Base-by-base conservation (phyloP, 139 green algal species). In the Coccomyxa sp. region DNA sequence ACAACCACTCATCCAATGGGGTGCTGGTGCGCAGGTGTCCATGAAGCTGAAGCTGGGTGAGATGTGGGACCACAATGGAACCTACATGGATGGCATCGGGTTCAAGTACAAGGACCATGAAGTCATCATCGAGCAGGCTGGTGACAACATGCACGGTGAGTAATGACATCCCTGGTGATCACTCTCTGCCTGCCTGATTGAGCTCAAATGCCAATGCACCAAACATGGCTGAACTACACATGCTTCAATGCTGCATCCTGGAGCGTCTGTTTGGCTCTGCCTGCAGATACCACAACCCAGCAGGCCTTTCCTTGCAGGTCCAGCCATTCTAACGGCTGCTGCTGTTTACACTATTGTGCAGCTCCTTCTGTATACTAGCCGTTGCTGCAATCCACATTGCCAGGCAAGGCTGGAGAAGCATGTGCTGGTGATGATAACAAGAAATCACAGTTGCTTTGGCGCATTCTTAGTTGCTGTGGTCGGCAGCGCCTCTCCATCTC, bases 31-130 rank as follows among this genome's bases (percentile, higher is more conserved):
- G 7, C 71, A 77, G 71, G 23, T 77, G 71, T 51, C 71, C 71
- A 77, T n/a, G 23, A 77, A 77, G 71, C 71, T 77, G 27, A 77
- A 77, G 71, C 23, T 38, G 27, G 71, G 71, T 12, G 1, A 45
- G 71, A 77, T 77, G 71, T 77, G 71, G 71, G 71, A 77, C 71
- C 71, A 77, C 71, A 38, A 77, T 32, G 71, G 71, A 51, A 77
- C 71, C 25, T 77, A 77, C 71, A 77, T 77, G 71, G 71, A 38
- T 1, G 71, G 71, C 71, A 45, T 77, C 12, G 71, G 71, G 10
- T 77, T 77, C 71, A 30, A 77, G 71, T 77, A 77, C 71, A 9
- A n/a, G 23, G 27, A 38, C 27, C 71, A 77, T 9, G 23, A 51
- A 12, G 27, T 77, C 27, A n/a, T 32, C 27, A 3, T 31, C 45